These are phyloP conservation scores for Lentinus tigrinus DNA, from an alignment of 768 basidiomycete genomes.

Conservation along the genomic window DNA sequence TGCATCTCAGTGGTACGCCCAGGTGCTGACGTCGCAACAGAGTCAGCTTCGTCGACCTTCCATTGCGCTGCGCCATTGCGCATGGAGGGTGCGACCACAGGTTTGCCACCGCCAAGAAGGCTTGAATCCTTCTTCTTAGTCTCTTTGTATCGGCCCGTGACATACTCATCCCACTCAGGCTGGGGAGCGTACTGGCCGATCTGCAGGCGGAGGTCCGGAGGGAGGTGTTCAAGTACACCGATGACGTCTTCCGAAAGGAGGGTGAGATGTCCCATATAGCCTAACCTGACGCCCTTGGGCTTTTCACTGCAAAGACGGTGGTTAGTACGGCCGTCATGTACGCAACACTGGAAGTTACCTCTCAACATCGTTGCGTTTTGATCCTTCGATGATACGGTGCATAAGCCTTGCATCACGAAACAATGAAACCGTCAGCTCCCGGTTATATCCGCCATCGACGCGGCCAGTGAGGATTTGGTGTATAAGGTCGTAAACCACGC, in stretches of 20 bases:
- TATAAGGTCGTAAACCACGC: slow-evolving; percentile 91
- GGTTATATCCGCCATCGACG: slow-evolving; percentile 78
- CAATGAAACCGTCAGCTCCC: slow-evolving; percentile 77
- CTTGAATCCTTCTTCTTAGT: slow-evolving; percentile 80
- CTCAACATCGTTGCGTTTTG: slow-evolving; percentile 74
- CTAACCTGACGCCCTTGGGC: slow-evolving; percentile 77
- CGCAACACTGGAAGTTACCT: slow-evolving; percentile 53
- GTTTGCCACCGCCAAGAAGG: slow-evolving; percentile 85
- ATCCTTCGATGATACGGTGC: slow-evolving; percentile 84
- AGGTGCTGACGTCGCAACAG: slow-evolving; percentile 19
- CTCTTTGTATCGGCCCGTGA: slow-evolving; percentile 80
- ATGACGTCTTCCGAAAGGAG: slow-evolving; percentile 95
- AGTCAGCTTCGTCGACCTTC: slow-evolving; percentile 65
- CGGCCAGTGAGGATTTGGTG: slow-evolving; percentile 93
- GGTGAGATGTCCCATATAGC: slow-evolving; percentile 96
- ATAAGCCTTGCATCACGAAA: slow-evolving; percentile 87
- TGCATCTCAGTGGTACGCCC: slow-evolving; percentile 15
- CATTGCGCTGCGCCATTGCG: slow-evolving; percentile 67
- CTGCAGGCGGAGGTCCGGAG: slow-evolving; percentile 66
- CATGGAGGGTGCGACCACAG: slow-evolving; percentile 45
- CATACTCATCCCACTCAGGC: slow-evolving; percentile 87
- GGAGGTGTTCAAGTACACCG: slow-evolving; percentile 84
- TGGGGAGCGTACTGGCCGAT: slow-evolving; percentile 72
- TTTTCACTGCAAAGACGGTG: slow-evolving; percentile 46
- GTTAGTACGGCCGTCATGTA: no score